phyloP scores from a whole-genome alignment of 306 rosid genomes.

The Acacia confusa region DNA sequence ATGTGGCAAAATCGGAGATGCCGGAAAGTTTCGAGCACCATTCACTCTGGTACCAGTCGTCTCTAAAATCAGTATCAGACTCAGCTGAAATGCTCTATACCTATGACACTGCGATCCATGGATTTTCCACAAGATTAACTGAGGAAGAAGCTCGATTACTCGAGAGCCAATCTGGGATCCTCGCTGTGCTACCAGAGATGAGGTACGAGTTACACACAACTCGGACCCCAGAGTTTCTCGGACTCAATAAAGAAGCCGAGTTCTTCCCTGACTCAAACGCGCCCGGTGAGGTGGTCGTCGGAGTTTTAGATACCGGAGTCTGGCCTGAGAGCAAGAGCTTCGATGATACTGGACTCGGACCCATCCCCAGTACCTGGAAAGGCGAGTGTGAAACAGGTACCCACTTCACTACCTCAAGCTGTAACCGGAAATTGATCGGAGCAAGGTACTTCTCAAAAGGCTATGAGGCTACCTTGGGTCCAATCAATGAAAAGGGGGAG shows the following conservation, averaged over 20 bases:
- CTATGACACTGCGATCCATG: constrained; percentile 74
- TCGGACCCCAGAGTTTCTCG: constrained; percentile 85
- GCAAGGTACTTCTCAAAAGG: constrained; percentile 78
- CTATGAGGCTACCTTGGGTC: constrained; percentile 75
- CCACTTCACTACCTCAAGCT: constrained; percentile 53
- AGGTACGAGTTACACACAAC: constrained; percentile 88
- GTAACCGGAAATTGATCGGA: constrained; percentile 76
- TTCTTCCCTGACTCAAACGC: constrained; percentile 50
- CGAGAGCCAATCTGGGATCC: constrained; percentile 54
- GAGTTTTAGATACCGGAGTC: constrained; percentile 79
- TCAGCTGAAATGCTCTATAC: constrained; percentile 81
- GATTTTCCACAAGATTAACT: constrained; percentile 72
- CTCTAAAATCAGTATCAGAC: constrained; percentile 56
- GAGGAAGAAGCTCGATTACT: constrained; percentile 59
- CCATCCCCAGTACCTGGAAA: constrained; percentile 71
- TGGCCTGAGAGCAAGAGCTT: constrained; percentile 96
- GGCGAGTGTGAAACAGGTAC: constrained; percentile 78
- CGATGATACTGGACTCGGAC: constrained; percentile 72
- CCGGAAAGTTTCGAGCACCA: constrained; percentile 76
- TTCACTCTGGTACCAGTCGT: constrained; percentile 74
- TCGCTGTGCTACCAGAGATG: constrained; percentile 65
- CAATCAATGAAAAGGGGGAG: constrained; percentile 60
- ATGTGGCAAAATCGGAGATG: constrained; percentile 73
- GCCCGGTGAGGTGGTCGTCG: constrained; percentile 55
- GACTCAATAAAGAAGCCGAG: constrained; percentile 52